Evolutionary conservation across 768 basidiomycete genomes (phyloP).

Genomic region (Suillus spraguei): DNA sequence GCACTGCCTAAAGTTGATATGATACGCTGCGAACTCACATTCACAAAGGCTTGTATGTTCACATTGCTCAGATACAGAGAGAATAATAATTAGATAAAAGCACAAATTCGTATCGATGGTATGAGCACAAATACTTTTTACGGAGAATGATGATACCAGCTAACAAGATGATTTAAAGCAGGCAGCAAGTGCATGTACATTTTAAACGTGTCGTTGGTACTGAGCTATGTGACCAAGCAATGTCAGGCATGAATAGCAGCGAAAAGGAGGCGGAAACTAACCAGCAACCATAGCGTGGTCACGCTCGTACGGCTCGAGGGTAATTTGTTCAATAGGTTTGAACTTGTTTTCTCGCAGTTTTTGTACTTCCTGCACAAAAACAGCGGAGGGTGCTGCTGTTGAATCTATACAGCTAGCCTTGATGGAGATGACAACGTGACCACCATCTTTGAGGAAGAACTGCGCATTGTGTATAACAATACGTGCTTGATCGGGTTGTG

Average conservation of each 20-base stretch:
- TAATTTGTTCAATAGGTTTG: slow-evolving; percentile 95
- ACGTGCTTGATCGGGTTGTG: slow-evolving; percentile 98
- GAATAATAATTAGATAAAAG: slow-evolving; percentile 19
- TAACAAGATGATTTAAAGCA: slow-evolving; percentile 9
- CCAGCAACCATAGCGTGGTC: slow-evolving; percentile 91
- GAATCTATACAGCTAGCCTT: slow-evolving; percentile 99
- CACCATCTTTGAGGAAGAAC: slow-evolving; percentile 93
- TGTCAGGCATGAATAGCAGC: slow-evolving; percentile 1
- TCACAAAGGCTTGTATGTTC: background rate
- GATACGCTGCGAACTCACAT: background rate
- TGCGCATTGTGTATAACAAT: slow-evolving; percentile 93
- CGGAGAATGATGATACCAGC: slow-evolving; percentile 5
- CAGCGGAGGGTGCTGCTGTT: slow-evolving; percentile 84
- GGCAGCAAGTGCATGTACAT: slow-evolving; percentile 14
- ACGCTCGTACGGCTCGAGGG: slow-evolving; percentile 90
- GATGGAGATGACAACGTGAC: slow-evolving; percentile 94
- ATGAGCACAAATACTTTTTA: slow-evolving; percentile 22
- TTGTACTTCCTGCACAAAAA: slow-evolving; percentile 89
- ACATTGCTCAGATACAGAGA: slow-evolving; percentile 2
- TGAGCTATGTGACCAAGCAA: slow-evolving; percentile 34
- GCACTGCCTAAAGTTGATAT: background rate
- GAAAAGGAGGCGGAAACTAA: slow-evolving; percentile 33
- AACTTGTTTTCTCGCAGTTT: slow-evolving; percentile 74
- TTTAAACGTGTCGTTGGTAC: slow-evolving; percentile 48
- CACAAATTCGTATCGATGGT: slow-evolving; percentile 16